phyloP scores from a whole-genome alignment of 352 stramenopile genomes.

The Ophiocytium majus region DNA sequence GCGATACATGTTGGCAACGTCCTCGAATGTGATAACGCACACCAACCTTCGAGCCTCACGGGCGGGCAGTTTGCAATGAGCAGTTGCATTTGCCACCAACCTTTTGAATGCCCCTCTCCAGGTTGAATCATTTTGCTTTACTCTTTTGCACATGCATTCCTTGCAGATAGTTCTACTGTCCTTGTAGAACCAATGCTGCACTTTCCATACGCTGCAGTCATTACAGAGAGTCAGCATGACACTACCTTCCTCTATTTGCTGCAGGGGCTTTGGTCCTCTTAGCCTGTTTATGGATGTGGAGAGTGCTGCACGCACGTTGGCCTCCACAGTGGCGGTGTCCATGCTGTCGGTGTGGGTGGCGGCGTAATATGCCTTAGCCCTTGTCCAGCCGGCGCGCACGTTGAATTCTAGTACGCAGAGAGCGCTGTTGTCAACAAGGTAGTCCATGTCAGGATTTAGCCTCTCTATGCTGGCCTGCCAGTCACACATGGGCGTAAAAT shows the following conservation, averaged over 20 bases:
- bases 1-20: background rate
- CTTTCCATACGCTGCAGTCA: background rate
- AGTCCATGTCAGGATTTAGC: background rate
- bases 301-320: background rate
- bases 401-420: background rate
- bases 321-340: background rate
- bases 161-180: background rate
- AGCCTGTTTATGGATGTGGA: background rate
- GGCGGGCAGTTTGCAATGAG: background rate
- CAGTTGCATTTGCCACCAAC: background rate
- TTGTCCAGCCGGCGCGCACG: background rate
- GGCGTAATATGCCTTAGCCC: background rate
- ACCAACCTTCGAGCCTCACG: background rate
- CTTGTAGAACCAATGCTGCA: background rate
- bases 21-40: background rate
- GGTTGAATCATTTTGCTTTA: background rate
- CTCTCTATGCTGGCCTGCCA: background rate
- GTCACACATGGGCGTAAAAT: background rate
- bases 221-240: background rate
- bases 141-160: background rate
- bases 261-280: background rate
- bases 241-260: background rate
- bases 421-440: background rate
- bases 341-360: background rate
- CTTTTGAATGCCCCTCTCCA: background rate